phyloP scores from a whole-genome alignment of 2,329 filamentous ascomycete species.

The Ophidiomyces ophidiicola region DNA sequence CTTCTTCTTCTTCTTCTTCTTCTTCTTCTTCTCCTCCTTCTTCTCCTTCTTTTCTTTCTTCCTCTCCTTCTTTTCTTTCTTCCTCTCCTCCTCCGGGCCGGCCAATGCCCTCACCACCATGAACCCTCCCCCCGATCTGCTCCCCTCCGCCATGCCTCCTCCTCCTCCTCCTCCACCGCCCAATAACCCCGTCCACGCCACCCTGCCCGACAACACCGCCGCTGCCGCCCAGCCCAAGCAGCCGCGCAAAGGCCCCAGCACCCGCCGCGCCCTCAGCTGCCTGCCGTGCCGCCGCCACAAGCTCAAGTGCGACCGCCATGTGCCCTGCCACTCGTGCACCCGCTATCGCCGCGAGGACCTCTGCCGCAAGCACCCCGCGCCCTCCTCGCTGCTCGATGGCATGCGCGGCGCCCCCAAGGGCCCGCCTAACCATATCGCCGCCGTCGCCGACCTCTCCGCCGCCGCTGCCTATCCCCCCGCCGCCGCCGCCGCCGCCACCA shows the following conservation, averaged over 20 bases:
- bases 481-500: not conserved
- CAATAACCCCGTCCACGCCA: not conserved
- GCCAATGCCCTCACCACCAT: not conserved
- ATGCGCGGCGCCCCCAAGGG: constrained; percentile 2
- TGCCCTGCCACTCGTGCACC: constrained; percentile 24
- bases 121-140: not conserved
- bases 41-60: not conserved
- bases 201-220: not conserved
- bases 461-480: not conserved
- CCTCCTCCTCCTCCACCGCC: not conserved
- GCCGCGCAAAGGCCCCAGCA: constrained; percentile 10
- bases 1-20: not conserved
- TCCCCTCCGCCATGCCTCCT: not conserved
- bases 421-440: not conserved
- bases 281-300: constrained; percentile 25
- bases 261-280: constrained; percentile 21
- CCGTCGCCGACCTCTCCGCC: constrained; percentile 4
- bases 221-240: not conserved
- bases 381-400: constrained; percentile 16
- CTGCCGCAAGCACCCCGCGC: constrained; percentile 23
- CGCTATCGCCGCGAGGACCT: constrained; percentile 23
- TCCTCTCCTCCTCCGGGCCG: not conserved
- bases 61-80: not conserved
- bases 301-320: constrained; percentile 24
- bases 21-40: not conserved